Percentiles rank a stretch among this genome's conserved stretches.
These are phyloP conservation scores for Galerina sulciceps DNA, from an alignment of 768 basidiomycete genomes.

Conservation along the genomic window DNA sequence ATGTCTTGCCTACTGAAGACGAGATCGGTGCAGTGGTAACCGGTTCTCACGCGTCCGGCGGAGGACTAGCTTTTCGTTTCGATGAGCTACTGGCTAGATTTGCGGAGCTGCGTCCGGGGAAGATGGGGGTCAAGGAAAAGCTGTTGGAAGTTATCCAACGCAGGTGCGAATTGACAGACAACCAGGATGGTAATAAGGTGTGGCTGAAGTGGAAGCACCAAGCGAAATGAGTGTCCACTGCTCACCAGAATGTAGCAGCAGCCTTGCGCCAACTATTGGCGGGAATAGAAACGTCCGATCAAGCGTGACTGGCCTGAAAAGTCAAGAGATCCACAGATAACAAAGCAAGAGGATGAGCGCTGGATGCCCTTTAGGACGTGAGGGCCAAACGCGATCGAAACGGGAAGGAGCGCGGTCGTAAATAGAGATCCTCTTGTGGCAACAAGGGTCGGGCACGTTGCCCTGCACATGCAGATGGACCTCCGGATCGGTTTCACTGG, in stretches of 20 bases:
- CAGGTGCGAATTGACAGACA: constrained; percentile 63
- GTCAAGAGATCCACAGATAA: constrained; percentile 14
- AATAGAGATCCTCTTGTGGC: constrained; percentile 11
- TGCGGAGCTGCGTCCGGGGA: constrained; percentile 48
- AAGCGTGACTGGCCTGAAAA: constrained; percentile 10
- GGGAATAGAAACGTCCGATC: constrained; percentile 18
- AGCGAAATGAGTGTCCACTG: constrained; percentile 20
- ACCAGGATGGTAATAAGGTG: constrained; percentile 60
- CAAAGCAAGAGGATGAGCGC: constrained; percentile 14
- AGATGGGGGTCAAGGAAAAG: constrained; percentile 74
- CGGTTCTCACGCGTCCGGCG: constrained; percentile 65
- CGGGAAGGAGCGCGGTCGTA: constrained; percentile 14
- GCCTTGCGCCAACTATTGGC: constrained; percentile 6
- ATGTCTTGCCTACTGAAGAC: constrained; percentile 76
- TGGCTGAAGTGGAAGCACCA: constrained; percentile 65
- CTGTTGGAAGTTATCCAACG: constrained; percentile 76
- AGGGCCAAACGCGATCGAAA: constrained; percentile 16
- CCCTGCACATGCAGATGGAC: not conserved
- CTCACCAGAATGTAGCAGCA: not conserved
- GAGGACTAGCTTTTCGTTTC: constrained; percentile 60
- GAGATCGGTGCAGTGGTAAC: constrained; percentile 70
- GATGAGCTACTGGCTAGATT: constrained; percentile 68
- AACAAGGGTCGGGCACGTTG: constrained; percentile 11
- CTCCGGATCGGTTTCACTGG: constrained; percentile 7
- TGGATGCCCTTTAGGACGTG: constrained; percentile 9